Conservation (phyloP, 2,329 filamentous ascomycete species). For the Coleophoma cylindrospora region DNA sequence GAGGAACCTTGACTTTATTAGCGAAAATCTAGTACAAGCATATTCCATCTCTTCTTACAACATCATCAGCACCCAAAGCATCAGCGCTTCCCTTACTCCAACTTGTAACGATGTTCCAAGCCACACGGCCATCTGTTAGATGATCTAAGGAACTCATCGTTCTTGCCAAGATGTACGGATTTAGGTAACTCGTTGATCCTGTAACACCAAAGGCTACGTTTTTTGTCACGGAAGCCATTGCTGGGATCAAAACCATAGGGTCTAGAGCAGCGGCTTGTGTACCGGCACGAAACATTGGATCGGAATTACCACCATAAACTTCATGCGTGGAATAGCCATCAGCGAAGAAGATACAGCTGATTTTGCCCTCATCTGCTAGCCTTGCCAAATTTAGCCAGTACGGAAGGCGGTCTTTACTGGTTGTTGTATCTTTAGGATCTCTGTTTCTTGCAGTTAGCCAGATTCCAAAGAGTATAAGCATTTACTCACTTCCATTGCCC, state of each 20-base stretch:
- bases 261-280: conserved; percentile 23
- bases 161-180: conserved; percentile 60
- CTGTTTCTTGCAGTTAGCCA: not conserved
- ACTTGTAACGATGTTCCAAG: conserved; percentile 61
- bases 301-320: not conserved
- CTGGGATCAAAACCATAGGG: conserved; percentile 53
- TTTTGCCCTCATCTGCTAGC: not conserved
- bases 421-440: not conserved
- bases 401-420: not conserved
- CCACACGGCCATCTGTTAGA: conserved; percentile 53
- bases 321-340: not conserved
- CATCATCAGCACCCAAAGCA: conserved; percentile 52
- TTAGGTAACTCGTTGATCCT: conserved; percentile 53
- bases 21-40: not conserved
- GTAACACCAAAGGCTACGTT: conserved; percentile 62
- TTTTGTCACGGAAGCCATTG: conserved; percentile 61
- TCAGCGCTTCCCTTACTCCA: conserved; percentile 59
- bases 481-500: not conserved
- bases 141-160: conserved; percentile 61
- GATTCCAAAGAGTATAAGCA: not conserved
- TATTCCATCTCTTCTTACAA: conserved; percentile 26
- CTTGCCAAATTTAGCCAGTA: not conserved
- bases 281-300: not conserved
- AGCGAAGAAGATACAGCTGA: not conserved
- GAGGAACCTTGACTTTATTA: conserved; percentile 27